These are phyloP conservation scores for Plasmodium billcollinsi DNA, from an alignment of 169 alveolate genomes.

Conservation along the genomic window DNA sequence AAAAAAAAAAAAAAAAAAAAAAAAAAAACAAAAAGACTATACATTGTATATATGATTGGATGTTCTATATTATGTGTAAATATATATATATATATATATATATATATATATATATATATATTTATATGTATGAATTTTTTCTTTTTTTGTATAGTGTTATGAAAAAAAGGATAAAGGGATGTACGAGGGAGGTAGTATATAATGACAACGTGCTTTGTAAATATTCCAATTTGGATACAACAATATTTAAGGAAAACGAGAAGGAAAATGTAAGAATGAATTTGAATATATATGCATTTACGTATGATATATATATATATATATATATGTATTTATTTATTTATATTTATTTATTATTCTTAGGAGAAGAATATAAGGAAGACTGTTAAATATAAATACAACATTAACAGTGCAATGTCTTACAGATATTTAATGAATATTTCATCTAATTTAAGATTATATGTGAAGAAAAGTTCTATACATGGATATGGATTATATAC, in stretches of 20 bases:
- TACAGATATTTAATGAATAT: constrained; percentile 84
- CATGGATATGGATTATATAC: constrained; percentile 96
- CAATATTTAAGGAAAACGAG: constrained; percentile 64
- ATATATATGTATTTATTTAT: constrained; percentile 15
- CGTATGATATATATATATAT: constrained; percentile 16
- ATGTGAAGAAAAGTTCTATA: constrained; percentile 88
- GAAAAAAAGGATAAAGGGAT: constrained; percentile 22
- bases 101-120: not conserved
- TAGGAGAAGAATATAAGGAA: constrained; percentile 67
- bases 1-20: not conserved
- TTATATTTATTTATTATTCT: not conserved
- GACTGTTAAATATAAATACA: constrained; percentile 75
- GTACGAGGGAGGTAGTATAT: constrained; percentile 50
- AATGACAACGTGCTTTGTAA: constrained; percentile 54
- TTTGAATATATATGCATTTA: not conserved
- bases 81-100: constrained; percentile 6
- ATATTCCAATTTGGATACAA: constrained; percentile 50
- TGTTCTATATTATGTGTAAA: not conserved
- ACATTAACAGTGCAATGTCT: constrained; percentile 80
- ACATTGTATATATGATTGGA: not conserved
- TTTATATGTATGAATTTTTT: not conserved
- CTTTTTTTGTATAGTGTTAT: constrained; percentile 16
- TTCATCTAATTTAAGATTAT: constrained; percentile 85
- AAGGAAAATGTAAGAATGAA: constrained; percentile 39
- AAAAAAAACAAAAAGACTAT: not conserved